Evolutionary conservation across 176 grass and related monocot genomes (phyloP).

Genomic region (Neostapfia colusana): DNA sequence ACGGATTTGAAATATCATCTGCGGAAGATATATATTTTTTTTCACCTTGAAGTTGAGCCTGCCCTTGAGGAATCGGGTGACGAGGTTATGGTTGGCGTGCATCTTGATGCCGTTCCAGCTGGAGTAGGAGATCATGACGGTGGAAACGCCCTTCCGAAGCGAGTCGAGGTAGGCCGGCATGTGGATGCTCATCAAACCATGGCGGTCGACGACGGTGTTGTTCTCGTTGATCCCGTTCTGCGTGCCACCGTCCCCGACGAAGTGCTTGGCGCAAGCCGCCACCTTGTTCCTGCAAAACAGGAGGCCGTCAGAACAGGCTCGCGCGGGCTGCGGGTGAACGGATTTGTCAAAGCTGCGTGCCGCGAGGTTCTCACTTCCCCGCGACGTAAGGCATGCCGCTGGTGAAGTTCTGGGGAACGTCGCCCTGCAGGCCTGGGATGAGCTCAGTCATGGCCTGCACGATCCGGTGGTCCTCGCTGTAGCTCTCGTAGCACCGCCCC

Average conservation of each 20-base stretch:
- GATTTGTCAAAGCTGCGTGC: neutral
- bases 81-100: conserved; percentile 60
- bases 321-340: neutral
- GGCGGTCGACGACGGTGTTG: conserved; percentile 66
- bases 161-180: conserved; percentile 66
- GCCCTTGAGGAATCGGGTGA: conserved; percentile 72
- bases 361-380: conserved; percentile 54
- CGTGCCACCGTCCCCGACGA: conserved; percentile 82
- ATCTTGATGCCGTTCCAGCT: conserved; percentile 77
- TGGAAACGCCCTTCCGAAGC: conserved; percentile 61
- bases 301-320: neutral
- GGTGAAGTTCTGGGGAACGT: conserved; percentile 55
- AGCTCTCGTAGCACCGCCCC: conserved; percentile 97
- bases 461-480: conserved; percentile 76
- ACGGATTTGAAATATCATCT: too few relatives aligned
- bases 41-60: conserved; percentile 65
- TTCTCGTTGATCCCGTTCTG: conserved; percentile 85
- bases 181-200: conserved; percentile 56
- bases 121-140: conserved; percentile 68
- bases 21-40: too few relatives aligned
- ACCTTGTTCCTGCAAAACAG: conserved; percentile 62
- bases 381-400: conserved; percentile 69
- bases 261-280: conserved; percentile 90
- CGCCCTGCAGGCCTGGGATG: conserved; percentile 87
- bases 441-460: conserved; percentile 90